Base-by-base conservation (phyloP, 805 yeast species). In the Metschnikowia cubensis region DNA sequence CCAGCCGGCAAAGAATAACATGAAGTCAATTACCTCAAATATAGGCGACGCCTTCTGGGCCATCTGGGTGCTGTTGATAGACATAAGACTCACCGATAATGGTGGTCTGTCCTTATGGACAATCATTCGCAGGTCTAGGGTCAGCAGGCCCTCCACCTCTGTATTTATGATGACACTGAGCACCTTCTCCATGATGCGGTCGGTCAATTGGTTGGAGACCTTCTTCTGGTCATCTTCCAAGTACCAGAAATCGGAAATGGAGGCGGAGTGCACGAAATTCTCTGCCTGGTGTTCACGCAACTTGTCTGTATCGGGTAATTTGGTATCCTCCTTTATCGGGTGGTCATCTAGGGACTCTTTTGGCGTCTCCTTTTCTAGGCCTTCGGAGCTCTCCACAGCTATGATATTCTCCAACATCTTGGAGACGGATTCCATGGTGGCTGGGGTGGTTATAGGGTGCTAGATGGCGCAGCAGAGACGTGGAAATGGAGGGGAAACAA, bases 171-270 rank as follows among this genome's bases (percentile, higher is more conserved):
- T 85, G 83, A 87, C 81, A 20, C 82, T 72, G 6, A 89, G 68
- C 45, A 88, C 70, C 59, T 83, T 79, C 59, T 89, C 96, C 56
- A 89, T 77, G 48, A 89, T 66, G 49, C 83, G 84, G 57, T 89
- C 96, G 0, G 87, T 75, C 61, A 86, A 49, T 31, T 49, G 59
- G 46, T 56, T 62, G 49, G 61, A 53, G n/a, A 50, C 58, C 35
- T 62, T 63, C 20, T 55, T 56, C 21, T 59, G 54, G 49, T 59
- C 63, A 43, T 58, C 55, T 39, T 57, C 60, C 36, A 57, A 52
- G 50, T 58, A 56, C 69, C 69, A 66, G 51, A 61, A 61, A 17
- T 59, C 56, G 8, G 64, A 58, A 17, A 64, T 57, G 43, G 53
- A 57, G 20, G 46, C 33, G 7, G 17, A n/a, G 37, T 32, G 44